Conservation (phyloP, 495 filamentous ascomycete species). For the Talaromyces ruber region DNA sequence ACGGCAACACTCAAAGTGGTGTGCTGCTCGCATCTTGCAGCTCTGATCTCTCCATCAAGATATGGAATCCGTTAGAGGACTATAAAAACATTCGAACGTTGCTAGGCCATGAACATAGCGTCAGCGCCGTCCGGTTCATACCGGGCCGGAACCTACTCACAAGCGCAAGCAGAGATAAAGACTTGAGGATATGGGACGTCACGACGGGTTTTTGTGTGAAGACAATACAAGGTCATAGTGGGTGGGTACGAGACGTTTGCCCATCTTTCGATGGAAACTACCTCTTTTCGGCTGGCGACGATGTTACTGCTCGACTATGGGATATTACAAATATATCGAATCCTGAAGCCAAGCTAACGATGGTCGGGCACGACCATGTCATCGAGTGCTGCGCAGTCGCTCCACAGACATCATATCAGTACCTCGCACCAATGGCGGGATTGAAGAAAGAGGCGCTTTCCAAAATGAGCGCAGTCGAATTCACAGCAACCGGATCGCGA, state of each 20-base stretch:
- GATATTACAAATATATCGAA: slow-evolving; percentile 48
- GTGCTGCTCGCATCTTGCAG: slow-evolving; percentile 86
- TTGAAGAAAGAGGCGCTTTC: slow-evolving; percentile 61
- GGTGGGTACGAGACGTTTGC: slow-evolving; percentile 82
- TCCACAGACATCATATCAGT: slow-evolving; percentile 65
- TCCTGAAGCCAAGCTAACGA: slow-evolving; percentile 66
- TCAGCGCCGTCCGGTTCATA: slow-evolving; percentile 82
- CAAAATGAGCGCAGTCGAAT: slow-evolving; percentile 66
- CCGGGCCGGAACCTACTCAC: slow-evolving; percentile 72
- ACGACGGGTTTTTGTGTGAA: slow-evolving; percentile 82
- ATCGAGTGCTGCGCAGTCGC: slow-evolving; percentile 88
- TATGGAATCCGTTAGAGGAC: slow-evolving; percentile 91
- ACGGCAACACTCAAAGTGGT: slow-evolving; percentile 77
- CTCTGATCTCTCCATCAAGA: slow-evolving; percentile 85
- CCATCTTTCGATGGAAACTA: slow-evolving; percentile 78
- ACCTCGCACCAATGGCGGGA: slow-evolving; percentile 74
- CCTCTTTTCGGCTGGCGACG: slow-evolving; percentile 73
- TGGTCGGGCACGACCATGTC: slow-evolving; percentile 84
- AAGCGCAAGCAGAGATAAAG: slow-evolving; percentile 75
- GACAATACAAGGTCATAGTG: slow-evolving; percentile 52
- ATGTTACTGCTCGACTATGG: slow-evolving; percentile 79
- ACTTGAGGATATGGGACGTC: slow-evolving; percentile 84
- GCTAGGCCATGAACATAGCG: slow-evolving; percentile 85
- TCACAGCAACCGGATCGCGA: slow-evolving; percentile 77
- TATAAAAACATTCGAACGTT: slow-evolving; percentile 95